These are phyloP conservation scores for Aquilaria malaccensis DNA, from an alignment of 345 rosid species.

Conservation along the genomic window DNA sequence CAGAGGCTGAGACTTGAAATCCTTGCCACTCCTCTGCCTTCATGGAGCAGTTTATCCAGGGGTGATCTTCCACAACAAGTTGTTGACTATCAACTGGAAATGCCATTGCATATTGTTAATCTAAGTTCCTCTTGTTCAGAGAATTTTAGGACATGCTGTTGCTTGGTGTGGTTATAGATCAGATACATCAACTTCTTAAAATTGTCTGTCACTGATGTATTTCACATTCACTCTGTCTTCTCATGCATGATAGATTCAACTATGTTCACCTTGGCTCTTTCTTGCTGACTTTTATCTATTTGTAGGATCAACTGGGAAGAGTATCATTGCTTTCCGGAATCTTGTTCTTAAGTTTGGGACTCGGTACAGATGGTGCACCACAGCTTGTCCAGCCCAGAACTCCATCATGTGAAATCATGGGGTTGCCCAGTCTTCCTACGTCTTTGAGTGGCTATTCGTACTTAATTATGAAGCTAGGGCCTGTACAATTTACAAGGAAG, in stretches of 20 bases:
- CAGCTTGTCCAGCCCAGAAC: conserved; percentile 75
- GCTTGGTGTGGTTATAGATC: neutral
- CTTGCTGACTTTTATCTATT: conserved; percentile 7
- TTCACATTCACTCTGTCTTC: too few relatives aligned
- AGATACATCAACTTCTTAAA: neutral
- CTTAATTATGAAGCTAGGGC: conserved; percentile 74
- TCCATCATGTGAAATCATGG: conserved; percentile 58
- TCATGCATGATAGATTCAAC: too few relatives aligned
- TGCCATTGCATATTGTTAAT: too few relatives aligned
- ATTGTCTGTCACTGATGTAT: neutral
- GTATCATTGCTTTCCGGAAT: conserved; percentile 81
- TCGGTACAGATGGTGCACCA: conserved; percentile 87
- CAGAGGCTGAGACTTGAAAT: too few relatives aligned
- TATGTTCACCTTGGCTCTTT: neutral
- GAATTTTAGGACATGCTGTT: too few relatives aligned
- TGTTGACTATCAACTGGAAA: too few relatives aligned
- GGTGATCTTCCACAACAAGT: too few relatives aligned
- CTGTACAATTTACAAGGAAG: conserved; percentile 83
- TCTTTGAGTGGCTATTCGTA: conserved; percentile 74
- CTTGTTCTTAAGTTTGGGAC: conserved; percentile 68
- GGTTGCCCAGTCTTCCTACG: conserved; percentile 67
- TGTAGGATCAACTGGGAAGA: conserved; percentile 91
- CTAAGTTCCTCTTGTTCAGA: too few relatives aligned
- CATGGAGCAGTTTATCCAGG: too few relatives aligned
- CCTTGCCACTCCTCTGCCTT: too few relatives aligned